Base-by-base conservation (phyloP, 2,329 filamentous ascomycete genomes). In the Fonsecaea multimorphosa region DNA sequence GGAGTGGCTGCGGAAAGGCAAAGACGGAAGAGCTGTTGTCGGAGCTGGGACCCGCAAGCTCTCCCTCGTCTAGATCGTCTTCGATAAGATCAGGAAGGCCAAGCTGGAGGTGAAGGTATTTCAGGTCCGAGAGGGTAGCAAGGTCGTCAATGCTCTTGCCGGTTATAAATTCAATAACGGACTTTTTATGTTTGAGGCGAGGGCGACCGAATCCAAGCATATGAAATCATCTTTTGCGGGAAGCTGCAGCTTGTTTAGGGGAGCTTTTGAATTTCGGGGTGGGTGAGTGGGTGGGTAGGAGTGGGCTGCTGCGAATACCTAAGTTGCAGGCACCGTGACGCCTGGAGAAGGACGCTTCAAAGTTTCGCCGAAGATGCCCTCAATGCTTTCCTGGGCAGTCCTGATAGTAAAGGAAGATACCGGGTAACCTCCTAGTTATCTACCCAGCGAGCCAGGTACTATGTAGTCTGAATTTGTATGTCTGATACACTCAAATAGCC, bases 151-250 rank as follows among this genome's bases (percentile, higher is more conserved):
- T 80, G 72, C 81, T 81, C 69, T 80, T 78, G 72, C 80, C 79
- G 65, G 78, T 78, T 71, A 90, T 82, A 72, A 90, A 81, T 73
- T 89, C 86, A 75, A 87, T 81, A 70, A 90, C 79, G 40, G 61
- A 67, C 31, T 70, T 69, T 64, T 59, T 61, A 40, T 66, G 60
- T 57, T 59, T 61, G 54, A 61, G 58, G 56, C 65, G 69, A 52
- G 70, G 68, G 44, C 70, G 68, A 60, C 61, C 65, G 64, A 69
- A 64, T 59, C 67, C 67, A 67, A 69, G 67, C 67, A 69, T 69
- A 65, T 65, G 66, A 68, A 68, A 65, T 68, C 66, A 68, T 68
- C 59, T 16, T 55, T 24, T 58, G 44, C 54, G 32, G 58, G 51
- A 58, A 53, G 36, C 31, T 59, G n/a, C n/a, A n/a, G n/a, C n/a